Evolutionary conservation across 257 asterid species (phyloP), one percentile per base, ranked within the genome.

Genomic region (Ehretia macrophylla): DNA sequence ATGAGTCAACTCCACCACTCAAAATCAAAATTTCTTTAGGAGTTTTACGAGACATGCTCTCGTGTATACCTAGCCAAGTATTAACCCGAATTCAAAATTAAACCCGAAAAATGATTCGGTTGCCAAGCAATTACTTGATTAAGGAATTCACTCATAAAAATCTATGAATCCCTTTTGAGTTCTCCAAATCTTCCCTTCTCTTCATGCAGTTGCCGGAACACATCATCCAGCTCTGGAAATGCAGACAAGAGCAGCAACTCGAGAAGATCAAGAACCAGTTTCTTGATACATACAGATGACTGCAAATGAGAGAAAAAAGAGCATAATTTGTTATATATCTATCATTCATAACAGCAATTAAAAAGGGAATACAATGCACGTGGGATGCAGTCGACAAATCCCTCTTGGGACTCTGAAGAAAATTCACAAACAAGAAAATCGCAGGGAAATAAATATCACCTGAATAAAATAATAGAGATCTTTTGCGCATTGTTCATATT

Each of bases 401-500:
- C n/a, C n/a, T n/a, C n/a, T n/a, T n/a, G n/a, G n/a, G n/a, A n/a
- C n/a, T n/a, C n/a, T n/a, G n/a, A n/a, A 17, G 32, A 21, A 38
- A 8, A 38, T 6, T 16, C 23, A 51, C n/a, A 14, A 40, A 5
- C 22, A 46, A 32, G 53, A 56, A 0, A 56, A 38, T 54, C 20
- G 39, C 32, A 35, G 67, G 51, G 22, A 44, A 63, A 69, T 18
- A 71, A 65, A 51, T 57, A 54, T 75, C 62, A 92, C 99, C 99
- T 92, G 99, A 74, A 92, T 78, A 85, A 92, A 92, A 69, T 79
- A 86, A 77, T 86, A 92, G 61, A 92, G 89, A 78, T 92, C 99
- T 75, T 83, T 83, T 13, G 89, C 97, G 70, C 94, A 88, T 56
- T 81, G 83, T 74, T 88, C 97, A 60, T 92, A 92, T 70, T 88